phyloP scores from a whole-genome alignment of 1,284 basidiomycete genomes.

The Clitocybe nebularis region DNA sequence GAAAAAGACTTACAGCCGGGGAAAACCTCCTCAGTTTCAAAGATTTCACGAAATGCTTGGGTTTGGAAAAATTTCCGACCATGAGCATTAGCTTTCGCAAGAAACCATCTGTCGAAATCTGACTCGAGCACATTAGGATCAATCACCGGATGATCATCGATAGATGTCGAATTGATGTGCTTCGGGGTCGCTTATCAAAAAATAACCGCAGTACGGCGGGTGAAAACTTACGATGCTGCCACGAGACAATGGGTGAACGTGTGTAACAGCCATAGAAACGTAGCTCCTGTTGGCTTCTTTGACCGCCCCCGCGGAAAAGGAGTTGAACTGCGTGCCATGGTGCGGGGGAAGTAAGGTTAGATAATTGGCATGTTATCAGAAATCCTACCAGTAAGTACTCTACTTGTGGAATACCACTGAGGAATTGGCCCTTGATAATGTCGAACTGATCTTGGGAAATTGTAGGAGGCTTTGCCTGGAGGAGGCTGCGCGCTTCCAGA shows the following conservation, averaged over 20 bases:
- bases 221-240: conserved; percentile 26
- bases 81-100: conserved; percentile 25
- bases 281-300: conserved; percentile 28
- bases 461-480: conserved; percentile 21
- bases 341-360: not conserved
- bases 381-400: conserved; percentile 24
- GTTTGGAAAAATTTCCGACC: conserved; percentile 25
- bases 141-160: conserved; percentile 31
- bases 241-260: conserved; percentile 32
- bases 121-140: conserved; percentile 29
- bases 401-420: conserved; percentile 22
- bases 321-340: conserved; percentile 23
- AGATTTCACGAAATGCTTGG: conserved; percentile 20
- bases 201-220: not conserved
- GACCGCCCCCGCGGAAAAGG: conserved; percentile 23
- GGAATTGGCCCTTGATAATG: conserved; percentile 22
- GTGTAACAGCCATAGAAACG: conserved; percentile 25
- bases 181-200: conserved; percentile 4
- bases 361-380: not conserved
- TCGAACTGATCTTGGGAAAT: conserved; percentile 23
- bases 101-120: conserved; percentile 25
- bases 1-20: conserved; percentile 18
- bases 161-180: conserved; percentile 27
- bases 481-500: conserved; percentile 17
- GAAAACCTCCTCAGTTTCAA: conserved; percentile 21